Base-by-base conservation (phyloP, 176 grass and related monocot genomes). In the Oryza meyeriana region DNA sequence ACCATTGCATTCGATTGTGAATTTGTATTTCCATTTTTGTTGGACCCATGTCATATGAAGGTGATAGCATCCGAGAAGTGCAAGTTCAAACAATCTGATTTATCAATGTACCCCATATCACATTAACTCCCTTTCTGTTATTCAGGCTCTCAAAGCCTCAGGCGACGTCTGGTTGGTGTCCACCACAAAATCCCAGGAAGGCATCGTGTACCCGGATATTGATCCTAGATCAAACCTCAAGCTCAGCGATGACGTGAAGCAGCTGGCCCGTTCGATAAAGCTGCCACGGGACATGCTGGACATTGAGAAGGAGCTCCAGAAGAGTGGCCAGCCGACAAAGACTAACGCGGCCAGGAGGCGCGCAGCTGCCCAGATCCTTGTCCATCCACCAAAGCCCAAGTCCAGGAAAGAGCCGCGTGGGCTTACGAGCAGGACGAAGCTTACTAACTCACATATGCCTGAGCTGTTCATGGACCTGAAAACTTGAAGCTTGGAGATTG, bases 261-360 rank as follows among this genome's bases (percentile, higher is more conserved):
- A 82, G 26, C 66, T 84, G 1, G 93, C 71, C 74, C 58, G 41
- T 18, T 45, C 69, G 22, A 88, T 83, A 5, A 76, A 94, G 67
- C 81, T 97, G 25, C 91, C 87, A 1, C 85, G 89, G 6, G 94
- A 97, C 82, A 91, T 94, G 78, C 77, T 97, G 8, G 91, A 97
- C 75, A 63, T 94, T 10, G 94, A 94, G 82, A 97, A 91, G 63
- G 94, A 97, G 48, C 78, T 97, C 26, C 79, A 87, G 42, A 97
- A 94, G 89, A 90, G 77, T 18, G 91, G 87, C 11, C 79, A 91
- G 48, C 94, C 94, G 40, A 87, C 94, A 13, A 83, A 64, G 12
- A 97, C 94, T 3, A 86, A 97, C 57, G 92, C 85, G 0, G 84
- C 89, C 9, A 83, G 88, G 80, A 73, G 91, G 35, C 71, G 91